phyloP scores from a whole-genome alignment of 495 filamentous ascomycete genomes.

The Aspergillus kassunensis region DNA sequence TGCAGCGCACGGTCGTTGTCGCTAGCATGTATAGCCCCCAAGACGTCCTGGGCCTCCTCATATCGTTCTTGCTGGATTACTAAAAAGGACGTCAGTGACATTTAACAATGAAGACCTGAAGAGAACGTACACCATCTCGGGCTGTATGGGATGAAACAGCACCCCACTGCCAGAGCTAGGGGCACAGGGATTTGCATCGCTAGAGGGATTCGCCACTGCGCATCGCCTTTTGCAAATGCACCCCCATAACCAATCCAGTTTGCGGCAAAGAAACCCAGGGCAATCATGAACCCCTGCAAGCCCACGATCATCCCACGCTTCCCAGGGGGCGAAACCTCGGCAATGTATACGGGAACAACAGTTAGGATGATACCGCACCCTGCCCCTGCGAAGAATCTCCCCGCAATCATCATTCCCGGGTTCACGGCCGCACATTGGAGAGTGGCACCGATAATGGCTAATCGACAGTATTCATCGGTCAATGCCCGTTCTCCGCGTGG shows the following conservation, averaged over 20 bases:
- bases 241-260: constrained; percentile 1
- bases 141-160: constrained; percentile 20
- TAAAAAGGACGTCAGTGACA: background rate
- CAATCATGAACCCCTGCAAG: background rate
- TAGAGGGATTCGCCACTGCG: constrained; percentile 2
- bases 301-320: background rate
- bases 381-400: constrained; percentile 28
- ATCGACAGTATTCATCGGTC: background rate
- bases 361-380: constrained; percentile 27
- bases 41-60: constrained; percentile 14
- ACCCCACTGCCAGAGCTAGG: constrained; percentile 18
- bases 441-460: constrained; percentile 19
- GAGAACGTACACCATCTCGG: constrained; percentile 17
- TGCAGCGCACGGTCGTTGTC: constrained; percentile 3
- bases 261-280: background rate
- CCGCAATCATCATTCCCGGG: constrained; percentile 32
- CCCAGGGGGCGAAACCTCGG: constrained; percentile 30
- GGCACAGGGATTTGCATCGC: constrained; percentile 19
- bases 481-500: background rate
- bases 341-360: constrained; percentile 33
- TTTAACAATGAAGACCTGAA: background rate
- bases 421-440: constrained; percentile 46
- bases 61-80: constrained; percentile 15
- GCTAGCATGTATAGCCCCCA: constrained; percentile 5
- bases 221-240: background rate